These are phyloP conservation scores for Sugiyamaella novakii DNA, from an alignment of 1,139 yeast species.

Conservation along the genomic window DNA sequence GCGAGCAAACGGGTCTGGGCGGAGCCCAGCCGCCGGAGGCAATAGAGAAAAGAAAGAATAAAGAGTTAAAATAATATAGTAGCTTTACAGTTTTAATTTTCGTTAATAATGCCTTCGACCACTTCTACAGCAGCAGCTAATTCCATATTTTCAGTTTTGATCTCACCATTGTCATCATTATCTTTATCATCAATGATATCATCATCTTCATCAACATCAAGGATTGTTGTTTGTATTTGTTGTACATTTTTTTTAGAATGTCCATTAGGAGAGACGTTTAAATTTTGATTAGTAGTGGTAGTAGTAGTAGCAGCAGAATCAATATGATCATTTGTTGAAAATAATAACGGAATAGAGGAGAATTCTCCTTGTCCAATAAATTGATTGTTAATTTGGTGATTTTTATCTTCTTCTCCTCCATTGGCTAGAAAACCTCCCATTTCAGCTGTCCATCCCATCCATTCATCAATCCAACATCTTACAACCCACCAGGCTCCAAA, in stretches of 20 bases:
- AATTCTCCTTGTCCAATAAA: conserved; percentile 11
- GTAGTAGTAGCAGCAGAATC: too few species aligned
- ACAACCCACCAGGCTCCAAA: conserved; percentile 81
- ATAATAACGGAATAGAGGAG: conserved; percentile 8
- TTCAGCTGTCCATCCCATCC: conserved; percentile 69
- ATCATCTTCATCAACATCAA: background rate
- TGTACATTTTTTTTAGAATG: conserved; percentile 1
- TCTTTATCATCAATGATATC: background rate
- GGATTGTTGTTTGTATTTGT: background rate
- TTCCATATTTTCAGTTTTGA: too few species aligned
- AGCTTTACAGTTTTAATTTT: conserved; percentile 7
- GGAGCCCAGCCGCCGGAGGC: too few species aligned
- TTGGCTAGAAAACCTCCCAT: conserved; percentile 59
- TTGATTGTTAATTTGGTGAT: background rate
- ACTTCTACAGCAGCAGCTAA: too few species aligned
- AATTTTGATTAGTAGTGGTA: background rate
- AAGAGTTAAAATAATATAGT: background rate
- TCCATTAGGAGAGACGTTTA: background rate
- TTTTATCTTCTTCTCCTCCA: conserved; percentile 23
- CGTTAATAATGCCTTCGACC: conserved; percentile 7
- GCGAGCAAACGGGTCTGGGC: too few species aligned
- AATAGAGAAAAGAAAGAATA: too few species aligned
- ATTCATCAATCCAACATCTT: conserved; percentile 77
- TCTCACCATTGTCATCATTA: too few species aligned
- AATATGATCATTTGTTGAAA: background rate